Evolutionary conservation across 2,329 filamentous ascomycete genomes (phyloP).

Genomic region (Pseudocercospora eumusae): DNA sequence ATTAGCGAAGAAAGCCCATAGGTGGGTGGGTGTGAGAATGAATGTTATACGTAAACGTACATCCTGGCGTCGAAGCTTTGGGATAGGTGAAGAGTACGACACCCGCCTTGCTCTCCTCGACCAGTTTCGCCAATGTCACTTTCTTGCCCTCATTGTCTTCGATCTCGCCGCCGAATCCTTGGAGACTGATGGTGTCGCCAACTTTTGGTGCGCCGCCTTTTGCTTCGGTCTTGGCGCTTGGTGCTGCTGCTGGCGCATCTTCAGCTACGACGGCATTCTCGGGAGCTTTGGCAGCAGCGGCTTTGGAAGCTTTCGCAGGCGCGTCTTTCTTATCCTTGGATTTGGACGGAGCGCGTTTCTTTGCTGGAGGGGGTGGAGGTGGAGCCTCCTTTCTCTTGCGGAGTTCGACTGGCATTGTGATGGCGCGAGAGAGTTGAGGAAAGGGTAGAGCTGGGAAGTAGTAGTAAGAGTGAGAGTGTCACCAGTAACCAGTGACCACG

Average conservation of each 20-base stretch:
- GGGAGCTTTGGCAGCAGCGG: slow-evolving; percentile 32
- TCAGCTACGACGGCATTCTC: slow-evolving; percentile 36
- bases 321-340: slow-evolving; percentile 37
- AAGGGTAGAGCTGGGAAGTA: background rate
- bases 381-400: slow-evolving; percentile 63
- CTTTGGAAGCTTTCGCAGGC: slow-evolving; percentile 42
- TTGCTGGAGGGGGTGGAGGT: slow-evolving; percentile 50
- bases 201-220: slow-evolving; percentile 35
- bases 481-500: too few species aligned
- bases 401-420: slow-evolving; percentile 56
- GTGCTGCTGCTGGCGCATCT: slow-evolving; percentile 28
- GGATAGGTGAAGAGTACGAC: slow-evolving; percentile 95
- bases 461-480: slow-evolving; percentile 9
- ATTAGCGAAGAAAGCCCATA: too few species aligned
- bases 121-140: slow-evolving; percentile 75
- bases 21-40: too few species aligned
- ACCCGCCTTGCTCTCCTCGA: slow-evolving; percentile 79
- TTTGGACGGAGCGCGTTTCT: slow-evolving; percentile 44
- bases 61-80: slow-evolving; percentile 89
- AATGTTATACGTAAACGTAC: too few species aligned
- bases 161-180: slow-evolving; percentile 66
- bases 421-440: background rate
- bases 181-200: slow-evolving; percentile 57
- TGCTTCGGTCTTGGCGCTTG: background rate
- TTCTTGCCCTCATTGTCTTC: slow-evolving; percentile 81